Evolutionary conservation across 768 basidiomycete species (phyloP), one percentile per base, ranked within the genome.

Genomic region (Agaricus blazei): DNA sequence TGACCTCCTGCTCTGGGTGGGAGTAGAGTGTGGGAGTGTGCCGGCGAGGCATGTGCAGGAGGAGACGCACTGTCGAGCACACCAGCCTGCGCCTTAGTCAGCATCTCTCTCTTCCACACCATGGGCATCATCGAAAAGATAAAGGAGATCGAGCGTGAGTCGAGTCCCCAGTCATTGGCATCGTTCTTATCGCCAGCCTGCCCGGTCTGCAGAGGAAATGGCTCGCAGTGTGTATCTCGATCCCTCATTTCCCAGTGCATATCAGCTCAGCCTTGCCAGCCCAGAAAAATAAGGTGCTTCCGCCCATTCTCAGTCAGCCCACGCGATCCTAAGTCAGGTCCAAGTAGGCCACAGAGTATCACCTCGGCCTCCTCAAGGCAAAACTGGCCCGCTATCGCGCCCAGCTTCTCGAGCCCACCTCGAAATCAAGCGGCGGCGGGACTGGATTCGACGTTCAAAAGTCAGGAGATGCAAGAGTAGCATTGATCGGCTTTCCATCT

Each of bases 121-220:
- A 97, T 98, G 95, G 95, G 94, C 64, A 83, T 97, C 65, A 79
- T 93, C 63, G 95, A 98, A 73, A 98, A 98, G 93, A 96, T 97
- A 63, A 95, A 93, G 70, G 93, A 90, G 70, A 96, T 96, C 59
- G 92, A 98, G 81, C 90, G 92, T 92, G 68, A 72, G 88, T 49
- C 52, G 9, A 41, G 26, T 19, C 42, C 26, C 41, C 34, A 34
- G 37, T 51, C 15, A 31, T 60, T 46, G 37, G 42, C 48, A 23
- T 45, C 36, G 38, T 26, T 31, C 27, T 46, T 38, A 44, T 27
- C 5, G 43, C 44, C n/a, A 56, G 52, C 11, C 29, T 34, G 36
- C 41, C 51, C 28, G 2, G 19, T 8, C 27, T 53, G 3, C 51
- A 94, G 92, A 93, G 84, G 95, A 98, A 82, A 97, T 98, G 95